Base-by-base conservation (phyloP, 139 green algal species). In the Coccomyxa sp. region DNA sequence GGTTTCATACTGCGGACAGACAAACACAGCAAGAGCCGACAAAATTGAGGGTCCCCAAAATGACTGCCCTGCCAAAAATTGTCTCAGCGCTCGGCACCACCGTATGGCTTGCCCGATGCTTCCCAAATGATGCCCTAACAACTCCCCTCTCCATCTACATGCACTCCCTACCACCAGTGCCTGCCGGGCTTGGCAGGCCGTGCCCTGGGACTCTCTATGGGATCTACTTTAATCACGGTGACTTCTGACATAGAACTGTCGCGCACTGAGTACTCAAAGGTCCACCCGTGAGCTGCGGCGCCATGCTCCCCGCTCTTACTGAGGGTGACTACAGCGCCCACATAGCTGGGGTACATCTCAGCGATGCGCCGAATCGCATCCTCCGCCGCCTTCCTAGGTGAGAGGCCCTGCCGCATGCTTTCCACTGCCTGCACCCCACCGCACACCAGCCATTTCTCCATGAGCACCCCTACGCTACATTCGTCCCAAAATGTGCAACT, bases 341-440 rank as follows among this genome's bases (percentile, higher is more conserved):
- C 75, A 80, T 91, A 94, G 10, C 63, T 45, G 0, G 87, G 88
- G 30, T 86, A 87, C 0, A 80, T 32, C 9, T 38, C 66, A 0
- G 79, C 83, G 7, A 94, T 94, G 79, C 90, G 87, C 25, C n/a
- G 25, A 10, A 94, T 76, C 0, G 88, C 88, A 13, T 88, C 88
- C 67, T 95, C 89, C 3, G 89, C 90, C 16, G 93, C 93, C 23
- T 83, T 30, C 51, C 79, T 76, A 0, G 92, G 92, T 45, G 28
- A 63, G 75, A 88, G 67, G 10, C 92, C 92, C 1, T 38, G 85
- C 14, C 93, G 78, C 90, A 96, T 91, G 58, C 77, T 88, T 80
- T 95, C 93, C 14, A 96, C 92, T 10, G 90, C 93, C 83, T 93
- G 86, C 59, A 60, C 38, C 4, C 71, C 27, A 38, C 71, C 27